Evolutionary conservation across 1,139 yeast genomes (phyloP).

Genomic region (Scheffersomyces quercinus): DNA sequence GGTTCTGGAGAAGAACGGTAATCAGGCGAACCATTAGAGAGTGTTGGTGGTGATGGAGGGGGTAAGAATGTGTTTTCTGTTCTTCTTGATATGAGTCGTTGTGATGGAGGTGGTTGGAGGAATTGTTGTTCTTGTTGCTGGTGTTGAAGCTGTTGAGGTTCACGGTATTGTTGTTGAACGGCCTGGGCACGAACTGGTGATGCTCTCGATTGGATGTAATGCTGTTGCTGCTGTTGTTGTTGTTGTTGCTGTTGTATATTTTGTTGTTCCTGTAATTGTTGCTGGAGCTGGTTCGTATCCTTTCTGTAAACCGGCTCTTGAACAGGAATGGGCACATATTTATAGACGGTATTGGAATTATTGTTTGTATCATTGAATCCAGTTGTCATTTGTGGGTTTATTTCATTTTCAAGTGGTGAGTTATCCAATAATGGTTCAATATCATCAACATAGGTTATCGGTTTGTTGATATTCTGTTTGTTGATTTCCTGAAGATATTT

Average conservation of each 20-base stretch:
- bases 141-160: conserved; percentile 8
- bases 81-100: conserved; percentile 9
- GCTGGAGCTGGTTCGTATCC: conserved; percentile 3
- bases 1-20: conserved; percentile 47
- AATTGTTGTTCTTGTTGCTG: conserved; percentile 1
- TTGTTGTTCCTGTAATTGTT: conserved; percentile 5
- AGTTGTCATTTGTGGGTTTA: conserved; percentile 3
- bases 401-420: conserved; percentile 2
- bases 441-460: conserved; percentile 37
- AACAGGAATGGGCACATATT: conserved; percentile 45
- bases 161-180: conserved; percentile 4
- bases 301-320: conserved; percentile 33
- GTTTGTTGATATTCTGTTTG: conserved; percentile 11
- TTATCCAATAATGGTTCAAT: conserved; percentile 37
- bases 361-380: conserved; percentile 7
- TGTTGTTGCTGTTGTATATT: conserved; percentile 6
- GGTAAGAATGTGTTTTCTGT: conserved; percentile 33
- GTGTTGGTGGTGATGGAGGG: conserved; percentile 47
- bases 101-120: conserved; percentile 1
- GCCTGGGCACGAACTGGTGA: too few species aligned
- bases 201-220: too few species aligned
- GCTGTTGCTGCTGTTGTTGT: conserved; percentile 5
- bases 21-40: conserved; percentile 38
- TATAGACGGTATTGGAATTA: conserved; percentile 13
- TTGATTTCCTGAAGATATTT: conserved; percentile 44